phyloP scores from a whole-genome alignment of 179 eudicot genomes.

The Heliamphora pulchella region DNA sequence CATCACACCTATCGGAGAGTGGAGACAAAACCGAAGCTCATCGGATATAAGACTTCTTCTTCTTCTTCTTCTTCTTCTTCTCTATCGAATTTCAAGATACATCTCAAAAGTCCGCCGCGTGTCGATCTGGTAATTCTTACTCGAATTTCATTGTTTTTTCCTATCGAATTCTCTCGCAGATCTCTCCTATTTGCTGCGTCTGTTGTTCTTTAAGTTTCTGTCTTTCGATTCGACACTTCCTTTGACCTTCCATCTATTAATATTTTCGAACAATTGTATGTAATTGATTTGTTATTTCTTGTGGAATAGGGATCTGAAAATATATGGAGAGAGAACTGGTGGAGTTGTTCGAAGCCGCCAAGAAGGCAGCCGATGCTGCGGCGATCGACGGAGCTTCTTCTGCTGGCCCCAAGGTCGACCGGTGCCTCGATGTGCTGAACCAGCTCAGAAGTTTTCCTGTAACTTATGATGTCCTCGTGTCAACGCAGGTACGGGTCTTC shows the following conservation, averaged over 20 bases:
- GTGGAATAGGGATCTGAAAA: conserved; percentile 2
- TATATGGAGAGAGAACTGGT: conserved; percentile 26
- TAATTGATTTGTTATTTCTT: background rate
- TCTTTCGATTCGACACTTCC: background rate
- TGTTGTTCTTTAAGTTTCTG: background rate
- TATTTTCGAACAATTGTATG: background rate
- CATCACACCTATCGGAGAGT: background rate
- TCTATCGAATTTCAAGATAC: background rate
- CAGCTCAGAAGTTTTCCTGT: conserved; percentile 23
- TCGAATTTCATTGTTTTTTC: background rate
- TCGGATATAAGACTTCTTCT: background rate
- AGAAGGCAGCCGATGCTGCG: conserved; percentile 28
- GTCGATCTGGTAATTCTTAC: background rate
- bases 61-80: background rate
- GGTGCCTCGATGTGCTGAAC: conserved; percentile 24
- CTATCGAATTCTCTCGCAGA: background rate
- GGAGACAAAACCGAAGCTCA: background rate
- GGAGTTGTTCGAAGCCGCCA: conserved; percentile 27
- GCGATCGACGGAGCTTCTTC: conserved; percentile 12
- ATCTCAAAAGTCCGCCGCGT: background rate
- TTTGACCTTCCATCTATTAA: no score
- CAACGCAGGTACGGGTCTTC: conserved; percentile 21
- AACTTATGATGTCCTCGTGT: conserved; percentile 22
- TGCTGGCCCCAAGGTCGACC: conserved; percentile 19
- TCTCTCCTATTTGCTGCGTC: background rate